Evolutionary conservation across 2,329 filamentous ascomycete genomes (phyloP), one percentile per base, ranked within the genome.

Genomic region (Metarhizium humberi): DNA sequence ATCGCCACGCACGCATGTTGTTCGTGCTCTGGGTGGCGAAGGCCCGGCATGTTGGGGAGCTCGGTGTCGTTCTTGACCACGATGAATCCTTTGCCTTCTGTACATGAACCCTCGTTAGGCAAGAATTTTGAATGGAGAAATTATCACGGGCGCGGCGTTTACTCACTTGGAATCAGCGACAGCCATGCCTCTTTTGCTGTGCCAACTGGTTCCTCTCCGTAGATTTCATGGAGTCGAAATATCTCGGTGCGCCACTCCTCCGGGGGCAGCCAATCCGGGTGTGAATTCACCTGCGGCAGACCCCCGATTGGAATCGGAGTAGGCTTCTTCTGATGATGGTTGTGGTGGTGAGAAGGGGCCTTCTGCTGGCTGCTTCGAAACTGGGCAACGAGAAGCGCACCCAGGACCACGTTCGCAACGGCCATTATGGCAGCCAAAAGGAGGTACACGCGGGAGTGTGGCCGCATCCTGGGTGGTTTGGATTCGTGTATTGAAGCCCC

Each of bases 241-340:
- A 57, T 43, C 36, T 57, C 56, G 13, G 56, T 55, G 18, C 56
- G 56, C 56, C 56, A 57, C 32, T 53, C 47, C 30, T 57, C 56
- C 2, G 56, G 56, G 18, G 56, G 56, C n/a, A 57, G 50, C 56
- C 56, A 57, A 10, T 38, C 32, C 2, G 53, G 56, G 7, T 30
- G 25, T 10, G 16, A 25, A 36, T 50, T 50, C 34, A 55, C 38
- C 32, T 50, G 32, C 3, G 56, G 55, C 40, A 47, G 38, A 14
- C 55, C 55, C 5, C 55, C 55, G 4, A 56, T 30, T 14, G 51
- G 46, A 32, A 53, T 6, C 6, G 50, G 54, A 40, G 38, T 40
- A 13, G 38, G 11, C 38, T 16, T 40, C 13, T 40, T 40, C 38
- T 7, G 1, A 11, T 40, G 8, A 11, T 40, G 10, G 11, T 40